Percentiles rank a stretch among this genome's conserved stretches.
Conservation (phyloP, 2,329 filamentous ascomycete species). For the Beauveria scarabaeidicola region DNA sequence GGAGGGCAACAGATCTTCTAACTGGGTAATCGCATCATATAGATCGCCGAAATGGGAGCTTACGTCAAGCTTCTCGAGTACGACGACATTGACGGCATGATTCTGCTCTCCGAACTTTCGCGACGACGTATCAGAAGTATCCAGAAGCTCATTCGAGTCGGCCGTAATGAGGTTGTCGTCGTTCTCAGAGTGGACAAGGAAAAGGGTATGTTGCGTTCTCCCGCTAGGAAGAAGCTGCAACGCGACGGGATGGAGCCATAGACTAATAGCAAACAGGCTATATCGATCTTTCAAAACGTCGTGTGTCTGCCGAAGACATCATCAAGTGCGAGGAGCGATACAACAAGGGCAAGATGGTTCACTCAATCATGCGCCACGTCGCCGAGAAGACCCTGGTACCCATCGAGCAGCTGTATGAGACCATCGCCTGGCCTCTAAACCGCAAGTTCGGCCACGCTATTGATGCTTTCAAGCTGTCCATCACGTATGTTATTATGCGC, state of each 20-base stretch:
- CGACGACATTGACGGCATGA: constrained; percentile 99
- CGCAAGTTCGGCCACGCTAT: constrained; percentile 95
- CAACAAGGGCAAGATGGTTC: constrained; percentile 99
- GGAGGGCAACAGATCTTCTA: neutral
- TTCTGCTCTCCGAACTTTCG: constrained; percentile 92
- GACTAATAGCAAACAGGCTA: constrained; percentile 46
- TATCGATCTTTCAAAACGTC: constrained; percentile 96
- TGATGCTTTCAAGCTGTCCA: constrained; percentile 97
- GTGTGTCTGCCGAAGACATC: constrained; percentile 95
- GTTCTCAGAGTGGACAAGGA: constrained; percentile 99
- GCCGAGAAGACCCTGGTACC: constrained; percentile 92
- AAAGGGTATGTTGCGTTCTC: constrained; percentile 55
- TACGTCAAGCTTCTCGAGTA: constrained; percentile 99
- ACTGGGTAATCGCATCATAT: constrained; percentile 3
- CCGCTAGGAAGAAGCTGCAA: constrained; percentile 10
- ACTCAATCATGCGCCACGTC: constrained; percentile 97
- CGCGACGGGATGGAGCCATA: constrained; percentile 14
- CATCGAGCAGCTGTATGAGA: constrained; percentile 92
- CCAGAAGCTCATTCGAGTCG: constrained; percentile 96
- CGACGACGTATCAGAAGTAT: constrained; percentile 97
- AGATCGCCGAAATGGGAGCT: constrained; percentile 99
- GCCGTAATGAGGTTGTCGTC: constrained; percentile 96
- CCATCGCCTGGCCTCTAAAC: constrained; percentile 94
- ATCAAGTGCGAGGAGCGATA: constrained; percentile 98
- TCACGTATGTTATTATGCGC: constrained; percentile 57